These are phyloP conservation scores for Pythium aristosporum DNA, from an alignment of 352 stramenopile species.

Conservation along the genomic window DNA sequence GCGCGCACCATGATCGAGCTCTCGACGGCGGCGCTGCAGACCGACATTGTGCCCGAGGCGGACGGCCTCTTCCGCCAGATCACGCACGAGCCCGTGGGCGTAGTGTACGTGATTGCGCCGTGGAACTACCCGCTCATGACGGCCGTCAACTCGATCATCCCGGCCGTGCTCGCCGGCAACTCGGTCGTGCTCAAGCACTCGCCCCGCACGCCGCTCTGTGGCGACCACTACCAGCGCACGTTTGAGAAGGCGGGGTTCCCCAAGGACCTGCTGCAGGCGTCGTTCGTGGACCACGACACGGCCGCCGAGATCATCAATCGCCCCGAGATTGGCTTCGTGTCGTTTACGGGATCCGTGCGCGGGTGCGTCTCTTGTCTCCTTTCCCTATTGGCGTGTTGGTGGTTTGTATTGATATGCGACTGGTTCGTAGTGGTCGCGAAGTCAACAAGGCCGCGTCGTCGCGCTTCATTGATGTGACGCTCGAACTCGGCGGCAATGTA, in stretches of 20 bases:
- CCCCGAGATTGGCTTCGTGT: constrained; percentile 71
- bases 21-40: constrained; percentile 58
- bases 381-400: no score
- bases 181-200: constrained; percentile 82
- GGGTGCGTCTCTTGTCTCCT: constrained; percentile 34
- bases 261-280: constrained; percentile 59
- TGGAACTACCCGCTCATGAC: constrained; percentile 90
- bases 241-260: constrained; percentile 70
- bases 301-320: constrained; percentile 70
- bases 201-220: constrained; percentile 73
- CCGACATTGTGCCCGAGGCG: constrained; percentile 60
- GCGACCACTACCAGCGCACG: constrained; percentile 70
- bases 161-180: constrained; percentile 79
- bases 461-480: constrained; percentile 75
- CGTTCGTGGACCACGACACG: constrained; percentile 64
- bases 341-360: constrained; percentile 80
- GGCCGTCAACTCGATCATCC: constrained; percentile 84
- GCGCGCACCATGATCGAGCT: constrained; percentile 69
- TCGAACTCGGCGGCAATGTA: constrained; percentile 85
- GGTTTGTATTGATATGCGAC: not conserved
- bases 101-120: constrained; percentile 83
- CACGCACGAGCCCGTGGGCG: constrained; percentile 76
- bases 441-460: constrained; percentile 55
- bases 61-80: constrained; percentile 78
- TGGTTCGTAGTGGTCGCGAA: constrained; percentile 47